These are phyloP conservation scores for Harringtonia aguacate DNA, from an alignment of 2,329 filamentous ascomycete genomes.

Conservation along the genomic window DNA sequence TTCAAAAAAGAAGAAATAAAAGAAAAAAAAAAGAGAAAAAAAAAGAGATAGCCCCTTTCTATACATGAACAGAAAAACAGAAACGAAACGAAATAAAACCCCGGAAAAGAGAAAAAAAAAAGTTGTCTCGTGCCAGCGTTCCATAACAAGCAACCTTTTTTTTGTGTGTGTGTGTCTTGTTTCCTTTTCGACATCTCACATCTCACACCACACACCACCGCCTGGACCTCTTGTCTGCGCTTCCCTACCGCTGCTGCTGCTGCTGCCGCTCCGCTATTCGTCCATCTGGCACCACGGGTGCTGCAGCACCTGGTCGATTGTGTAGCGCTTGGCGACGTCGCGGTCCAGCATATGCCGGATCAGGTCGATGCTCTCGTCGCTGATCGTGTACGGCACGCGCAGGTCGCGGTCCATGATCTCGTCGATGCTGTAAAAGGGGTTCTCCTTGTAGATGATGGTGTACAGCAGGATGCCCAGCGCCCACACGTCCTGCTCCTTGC, in stretches of 20 bases:
- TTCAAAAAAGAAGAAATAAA: not conserved
- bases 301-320: conserved; percentile 78
- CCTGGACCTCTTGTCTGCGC: not conserved
- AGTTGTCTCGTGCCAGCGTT: too few species aligned
- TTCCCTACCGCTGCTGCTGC: not conserved
- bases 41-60: not conserved
- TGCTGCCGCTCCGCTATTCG: not conserved
- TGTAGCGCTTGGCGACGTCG: conserved; percentile 70
- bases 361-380: conserved; percentile 86
- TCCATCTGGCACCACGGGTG: conserved; percentile 62
- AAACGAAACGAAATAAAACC: too few species aligned
- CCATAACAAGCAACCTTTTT: too few species aligned
- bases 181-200: too few species aligned
- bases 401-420: conserved; percentile 98
- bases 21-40: not conserved
- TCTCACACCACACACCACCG: too few species aligned
- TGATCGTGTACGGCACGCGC: conserved; percentile 77
- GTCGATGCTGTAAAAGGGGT: conserved; percentile 97
- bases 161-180: too few species aligned
- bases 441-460: conserved; percentile 99
- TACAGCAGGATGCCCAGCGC: conserved; percentile 93
- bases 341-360: conserved; percentile 88
- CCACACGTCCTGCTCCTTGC: conserved; percentile 98
- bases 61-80: not conserved
- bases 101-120: too few species aligned